Conservation (phyloP, 306 rosid species). For the Cicer arietinum region DNA sequence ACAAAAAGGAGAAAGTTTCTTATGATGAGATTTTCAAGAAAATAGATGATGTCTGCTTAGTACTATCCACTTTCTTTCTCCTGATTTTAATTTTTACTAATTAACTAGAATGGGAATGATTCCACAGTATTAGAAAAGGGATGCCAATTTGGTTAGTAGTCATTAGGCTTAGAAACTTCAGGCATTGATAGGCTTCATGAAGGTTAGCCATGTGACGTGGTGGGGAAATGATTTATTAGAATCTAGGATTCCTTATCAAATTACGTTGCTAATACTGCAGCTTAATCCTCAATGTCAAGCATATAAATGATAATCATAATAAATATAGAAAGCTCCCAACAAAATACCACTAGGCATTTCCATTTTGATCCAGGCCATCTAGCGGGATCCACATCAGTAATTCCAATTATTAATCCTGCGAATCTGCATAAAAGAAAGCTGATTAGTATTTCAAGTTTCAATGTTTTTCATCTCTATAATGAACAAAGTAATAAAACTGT, state of each 20-base stretch:
- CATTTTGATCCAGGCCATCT: too few relatives aligned
- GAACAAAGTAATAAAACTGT: too few relatives aligned
- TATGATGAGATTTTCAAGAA: constrained; percentile 23
- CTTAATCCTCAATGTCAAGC: too few relatives aligned
- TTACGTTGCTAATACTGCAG: constrained; percentile 14
- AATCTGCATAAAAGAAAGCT: too few relatives aligned
- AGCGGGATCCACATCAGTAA: too few relatives aligned
- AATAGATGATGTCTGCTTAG: constrained; percentile 4
- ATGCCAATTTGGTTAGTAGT: constrained; percentile 10
- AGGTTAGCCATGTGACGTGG: constrained; percentile 22
- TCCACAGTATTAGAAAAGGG: neutral
- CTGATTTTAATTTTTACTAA: constrained; percentile 27
- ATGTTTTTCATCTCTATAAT: too few relatives aligned
- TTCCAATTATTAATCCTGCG: too few relatives aligned
- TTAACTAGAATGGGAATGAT: constrained; percentile 30
- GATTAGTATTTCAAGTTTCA: too few relatives aligned
- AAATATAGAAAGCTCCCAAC: too few relatives aligned
- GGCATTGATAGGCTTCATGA: constrained; percentile 22
- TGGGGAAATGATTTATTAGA: constrained; percentile 24
- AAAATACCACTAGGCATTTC: too few relatives aligned
- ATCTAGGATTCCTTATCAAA: constrained; percentile 32
- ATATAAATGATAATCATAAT: too few relatives aligned
- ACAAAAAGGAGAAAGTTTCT: constrained; percentile 15
- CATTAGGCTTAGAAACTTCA: constrained; percentile 28
- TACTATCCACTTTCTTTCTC: constrained; percentile 20